Evolutionary conservation across 1,139 yeast genomes (phyloP), one percentile per base, ranked within the genome.

Genomic region (Candida tetrigidarum): DNA sequence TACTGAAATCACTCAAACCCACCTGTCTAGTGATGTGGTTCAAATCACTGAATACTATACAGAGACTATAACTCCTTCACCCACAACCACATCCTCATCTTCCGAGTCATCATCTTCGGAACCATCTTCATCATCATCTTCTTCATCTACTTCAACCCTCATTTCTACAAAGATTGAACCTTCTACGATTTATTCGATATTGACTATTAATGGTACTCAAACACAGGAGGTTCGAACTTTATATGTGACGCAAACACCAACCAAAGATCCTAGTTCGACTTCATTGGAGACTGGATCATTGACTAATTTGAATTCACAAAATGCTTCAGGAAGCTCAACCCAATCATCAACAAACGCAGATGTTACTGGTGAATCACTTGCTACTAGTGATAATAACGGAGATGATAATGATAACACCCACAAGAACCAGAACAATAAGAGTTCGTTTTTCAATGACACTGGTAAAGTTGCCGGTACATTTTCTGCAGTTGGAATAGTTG

Each of bases 401-500:
- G 10, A 18, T 18, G 8, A 5, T 32, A 32, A 19, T 10, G n/a
- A 11, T 11, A 14, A 14, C 16, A 12, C 5, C 14, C 8, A 9
- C n/a, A 22, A 32, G n/a, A 10, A 46, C 18, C 52, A 50, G 25
- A 51, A 51, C 19, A 10, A 46, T 16, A 54, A 50, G 25, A 51
- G 51, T 19, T 59, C 75, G 9, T 78, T 83, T 56, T 84, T 82
- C 59, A 76, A 76, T 50, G 64, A 77, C 42, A 76, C 71, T 45
- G 89, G 87, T 1, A 83, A 82, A 53, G 90, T 85, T 1, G 91
- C 89, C 0, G 91, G 91, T 10, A 83, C 84, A 0, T 85, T 85
- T 62, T 77, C 86, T 0, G 90, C 78, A 0, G 90, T 85, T 5
- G 90, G 86, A 2, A 58, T 84, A 3, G 80, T 79, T 2, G 78